Evolutionary conservation across 495 filamentous ascomycete genomes (phyloP).

Genomic region (Daldinia loculata): DNA sequence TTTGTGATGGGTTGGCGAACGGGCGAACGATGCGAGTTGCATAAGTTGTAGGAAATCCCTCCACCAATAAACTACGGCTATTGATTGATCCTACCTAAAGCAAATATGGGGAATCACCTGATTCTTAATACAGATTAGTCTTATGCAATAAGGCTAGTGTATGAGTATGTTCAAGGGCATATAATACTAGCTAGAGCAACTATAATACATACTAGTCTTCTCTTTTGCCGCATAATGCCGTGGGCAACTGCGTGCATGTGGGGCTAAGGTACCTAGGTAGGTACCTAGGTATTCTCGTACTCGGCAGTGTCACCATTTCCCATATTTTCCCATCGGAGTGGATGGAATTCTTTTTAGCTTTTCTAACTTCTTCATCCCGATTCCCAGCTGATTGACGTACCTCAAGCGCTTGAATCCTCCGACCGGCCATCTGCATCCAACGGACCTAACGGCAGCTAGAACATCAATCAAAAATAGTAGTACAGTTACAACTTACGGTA

Average conservation of each 20-base stretch:
- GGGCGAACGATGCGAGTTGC: constrained; percentile 9
- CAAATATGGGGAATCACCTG: constrained; percentile 32
- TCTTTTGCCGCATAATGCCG: background rate
- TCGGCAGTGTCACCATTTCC: background rate
- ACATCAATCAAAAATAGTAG: constrained; percentile 1
- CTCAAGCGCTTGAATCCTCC: background rate
- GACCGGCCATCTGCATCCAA: background rate
- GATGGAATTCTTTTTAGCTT: constrained; percentile 34
- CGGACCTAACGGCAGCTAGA: background rate
- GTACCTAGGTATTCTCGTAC: background rate
- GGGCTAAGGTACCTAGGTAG: too few relatives aligned
- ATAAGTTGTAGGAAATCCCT: constrained; percentile 16
- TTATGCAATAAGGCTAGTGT: constrained; percentile 1
- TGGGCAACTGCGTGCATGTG: too few relatives aligned
- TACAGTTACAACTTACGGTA: constrained; percentile 6
- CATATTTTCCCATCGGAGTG: constrained; percentile 18
- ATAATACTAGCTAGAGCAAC: background rate
- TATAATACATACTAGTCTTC: background rate
- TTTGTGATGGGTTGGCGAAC: constrained; percentile 10
- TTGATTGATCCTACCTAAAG: constrained; percentile 27
- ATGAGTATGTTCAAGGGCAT: background rate
- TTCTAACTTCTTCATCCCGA: constrained; percentile 1
- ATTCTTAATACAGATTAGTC: constrained; percentile 1
- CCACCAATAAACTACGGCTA: constrained; percentile 23
- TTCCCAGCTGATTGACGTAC: background rate